A percentile compares a stretch with the other conserved stretches of the same genome.
Conservation (phyloP, 345 rosid genomes). For the Sonneratia caseolaris region DNA sequence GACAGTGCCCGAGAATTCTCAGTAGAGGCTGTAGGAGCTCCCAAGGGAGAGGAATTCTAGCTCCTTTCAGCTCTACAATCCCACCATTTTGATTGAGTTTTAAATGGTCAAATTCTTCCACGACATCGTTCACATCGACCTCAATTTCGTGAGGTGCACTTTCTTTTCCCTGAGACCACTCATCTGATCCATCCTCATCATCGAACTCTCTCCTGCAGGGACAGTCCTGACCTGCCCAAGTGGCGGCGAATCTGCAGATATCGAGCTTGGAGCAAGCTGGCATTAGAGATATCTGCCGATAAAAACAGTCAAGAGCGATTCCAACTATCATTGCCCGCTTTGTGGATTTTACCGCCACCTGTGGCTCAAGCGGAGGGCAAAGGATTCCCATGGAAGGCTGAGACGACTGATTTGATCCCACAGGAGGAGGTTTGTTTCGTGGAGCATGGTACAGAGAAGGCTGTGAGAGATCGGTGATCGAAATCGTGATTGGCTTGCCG, state of each 20-base stretch:
- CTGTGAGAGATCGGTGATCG: slow-evolving; percentile 77
- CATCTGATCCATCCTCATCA: slow-evolving; percentile 5
- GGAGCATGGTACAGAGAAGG: slow-evolving; percentile 89
- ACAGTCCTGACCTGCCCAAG: slow-evolving; percentile 92
- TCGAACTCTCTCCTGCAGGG: slow-evolving; percentile 48
- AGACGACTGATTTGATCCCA: slow-evolving; percentile 22
- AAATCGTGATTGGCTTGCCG: slow-evolving; percentile 63
- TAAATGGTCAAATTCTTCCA: slow-evolving; percentile 31
- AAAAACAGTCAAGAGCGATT: slow-evolving; percentile 60
- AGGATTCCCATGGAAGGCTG: slow-evolving; percentile 24
- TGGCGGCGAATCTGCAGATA: slow-evolving; percentile 46
- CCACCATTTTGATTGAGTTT: slow-evolving; percentile 21
- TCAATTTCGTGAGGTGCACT: slow-evolving; percentile 21
- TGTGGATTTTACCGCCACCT: slow-evolving; percentile 15
- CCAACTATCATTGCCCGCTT: slow-evolving; percentile 13
- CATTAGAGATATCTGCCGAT: slow-evolving; percentile 75
- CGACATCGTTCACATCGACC: slow-evolving; percentile 22
- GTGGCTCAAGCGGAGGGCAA: slow-evolving; percentile 17
- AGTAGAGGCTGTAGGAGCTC: slow-evolving; percentile 73
- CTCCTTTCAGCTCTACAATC: slow-evolving; percentile 29
- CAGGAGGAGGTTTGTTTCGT: slow-evolving; percentile 13
- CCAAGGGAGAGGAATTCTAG: slow-evolving; percentile 89
- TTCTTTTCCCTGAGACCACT: slow-evolving; percentile 4
- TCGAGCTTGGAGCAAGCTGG: slow-evolving; percentile 86
- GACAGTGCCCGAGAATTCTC: slow-evolving; percentile 75